Conservation (phyloP, 2,329 filamentous ascomycete species). For the Mollisiaceae sp. region DNA sequence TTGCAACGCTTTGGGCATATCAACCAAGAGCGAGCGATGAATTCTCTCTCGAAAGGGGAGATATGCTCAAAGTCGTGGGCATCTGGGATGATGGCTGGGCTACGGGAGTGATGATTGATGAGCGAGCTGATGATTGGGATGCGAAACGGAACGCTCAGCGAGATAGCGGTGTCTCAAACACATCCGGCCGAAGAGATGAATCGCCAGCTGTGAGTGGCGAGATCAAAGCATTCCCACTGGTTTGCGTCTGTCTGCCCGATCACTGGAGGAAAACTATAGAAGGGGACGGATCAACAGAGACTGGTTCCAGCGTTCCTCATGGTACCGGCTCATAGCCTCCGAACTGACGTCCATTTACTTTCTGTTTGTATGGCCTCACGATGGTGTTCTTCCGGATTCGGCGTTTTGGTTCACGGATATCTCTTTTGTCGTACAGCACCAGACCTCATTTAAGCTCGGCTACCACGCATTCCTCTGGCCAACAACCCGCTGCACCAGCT, state of each 20-base stretch:
- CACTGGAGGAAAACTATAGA: slow-evolving; percentile 98
- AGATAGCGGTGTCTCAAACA: slow-evolving; percentile 91
- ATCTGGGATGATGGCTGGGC: slow-evolving; percentile 99
- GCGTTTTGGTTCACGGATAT: slow-evolving; percentile 35
- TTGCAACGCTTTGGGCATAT: slow-evolving; percentile 95
- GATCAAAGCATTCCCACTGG: slow-evolving; percentile 96
- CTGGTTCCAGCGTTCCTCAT: slow-evolving; percentile 53
- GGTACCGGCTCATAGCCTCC: slow-evolving; percentile 26
- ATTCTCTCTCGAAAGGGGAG: slow-evolving; percentile 89
- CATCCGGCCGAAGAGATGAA: slow-evolving; percentile 64
- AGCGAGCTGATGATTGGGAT: slow-evolving; percentile 90
- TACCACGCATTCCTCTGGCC: not conserved
- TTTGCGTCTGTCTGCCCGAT: slow-evolving; percentile 93
- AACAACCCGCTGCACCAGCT: not conserved
- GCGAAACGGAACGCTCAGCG: slow-evolving; percentile 75
- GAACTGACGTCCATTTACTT: slow-evolving; percentile 21
- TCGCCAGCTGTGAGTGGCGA: slow-evolving; percentile 77
- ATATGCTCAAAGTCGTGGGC: slow-evolving; percentile 97
- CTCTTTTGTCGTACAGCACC: not conserved
- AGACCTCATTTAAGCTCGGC: slow-evolving; percentile 6
- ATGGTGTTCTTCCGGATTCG: slow-evolving; percentile 37
- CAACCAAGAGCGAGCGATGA: slow-evolving; percentile 93
- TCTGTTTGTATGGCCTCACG: slow-evolving; percentile 40
- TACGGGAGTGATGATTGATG: slow-evolving; percentile 82
- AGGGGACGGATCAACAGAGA: slow-evolving; percentile 76